Evolutionary conservation across 257 asterid species (phyloP).

Genomic region (Solanum medicagineum): DNA sequence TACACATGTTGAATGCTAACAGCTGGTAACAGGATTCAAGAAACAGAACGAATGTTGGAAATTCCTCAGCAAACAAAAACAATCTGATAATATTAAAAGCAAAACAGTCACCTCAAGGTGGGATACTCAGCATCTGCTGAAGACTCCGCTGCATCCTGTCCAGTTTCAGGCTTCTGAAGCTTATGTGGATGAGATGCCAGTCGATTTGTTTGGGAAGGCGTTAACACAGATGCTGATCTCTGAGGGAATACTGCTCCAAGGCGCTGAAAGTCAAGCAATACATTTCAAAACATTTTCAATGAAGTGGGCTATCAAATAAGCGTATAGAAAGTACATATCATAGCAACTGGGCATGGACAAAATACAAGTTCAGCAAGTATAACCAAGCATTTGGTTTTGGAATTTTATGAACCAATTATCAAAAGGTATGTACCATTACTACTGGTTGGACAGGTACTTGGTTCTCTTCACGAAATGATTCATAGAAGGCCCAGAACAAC

Average conservation of each 20-base stretch:
- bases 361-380: background rate
- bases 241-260: slow-evolving; percentile 9
- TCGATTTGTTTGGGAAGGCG: background rate
- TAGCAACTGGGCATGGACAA: background rate
- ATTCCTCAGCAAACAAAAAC: background rate
- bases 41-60: background rate
- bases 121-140: slow-evolving; percentile 96
- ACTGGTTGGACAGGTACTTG: background rate
- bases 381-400: background rate
- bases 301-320: background rate
- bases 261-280: background rate
- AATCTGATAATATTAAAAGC: background rate
- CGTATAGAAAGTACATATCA: background rate
- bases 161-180: slow-evolving; percentile 50
- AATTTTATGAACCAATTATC: background rate
- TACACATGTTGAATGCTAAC: background rate
- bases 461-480: background rate
- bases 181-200: slow-evolving; percentile 8
- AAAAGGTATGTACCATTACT: background rate
- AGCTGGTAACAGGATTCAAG: background rate
- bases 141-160: slow-evolving; percentile 60
- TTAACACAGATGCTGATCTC: background rate
- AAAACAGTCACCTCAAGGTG: slow-evolving; percentile 55
- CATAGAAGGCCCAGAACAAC: background rate
- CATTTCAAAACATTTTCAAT: background rate